Percentiles rank a stretch among this genome's conserved stretches.
Evolutionary conservation across 1,284 basidiomycete genomes (phyloP).

Genomic region (Cystobasidiaceae sp.): DNA sequence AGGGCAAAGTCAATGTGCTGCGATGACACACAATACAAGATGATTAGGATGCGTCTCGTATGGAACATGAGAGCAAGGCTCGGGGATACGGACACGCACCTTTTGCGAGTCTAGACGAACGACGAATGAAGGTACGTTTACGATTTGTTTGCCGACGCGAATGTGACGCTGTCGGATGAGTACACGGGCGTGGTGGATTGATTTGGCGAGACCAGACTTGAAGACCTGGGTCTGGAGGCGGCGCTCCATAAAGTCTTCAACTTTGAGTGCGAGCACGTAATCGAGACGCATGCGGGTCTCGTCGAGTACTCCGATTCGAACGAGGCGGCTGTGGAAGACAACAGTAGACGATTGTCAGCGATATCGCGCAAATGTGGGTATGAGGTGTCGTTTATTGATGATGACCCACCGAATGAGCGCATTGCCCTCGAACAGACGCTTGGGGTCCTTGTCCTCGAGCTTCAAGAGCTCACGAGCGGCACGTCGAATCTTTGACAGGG

Average conservation of each 20-base stretch:
- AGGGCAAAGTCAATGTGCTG: conserved; percentile 96
- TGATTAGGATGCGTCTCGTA: background rate
- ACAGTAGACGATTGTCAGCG: background rate
- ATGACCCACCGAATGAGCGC: conserved; percentile 73
- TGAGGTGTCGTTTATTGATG: background rate
- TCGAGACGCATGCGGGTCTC: conserved; percentile 98
- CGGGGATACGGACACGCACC: conserved; percentile 30
- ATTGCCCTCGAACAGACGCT: conserved; percentile 99
- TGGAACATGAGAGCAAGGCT: background rate
- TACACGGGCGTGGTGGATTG: conserved; percentile 97
- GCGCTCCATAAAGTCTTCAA: conserved; percentile 99
- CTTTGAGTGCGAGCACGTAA: conserved; percentile 98
- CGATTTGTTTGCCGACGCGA: conserved; percentile 98
- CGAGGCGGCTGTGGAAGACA: conserved; percentile 59
- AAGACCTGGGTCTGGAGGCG: conserved; percentile 99
- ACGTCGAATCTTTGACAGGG: conserved; percentile 99
- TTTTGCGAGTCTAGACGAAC: conserved; percentile 60
- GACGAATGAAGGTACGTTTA: conserved; percentile 98
- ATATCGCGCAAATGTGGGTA: background rate
- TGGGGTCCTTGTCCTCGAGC: conserved; percentile 99
- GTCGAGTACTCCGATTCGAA: conserved; percentile 99
- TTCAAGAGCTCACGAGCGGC: conserved; percentile 99
- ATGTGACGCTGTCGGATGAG: conserved; percentile 97
- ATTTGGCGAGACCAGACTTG: conserved; percentile 97
- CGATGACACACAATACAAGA: background rate